Conservation (phyloP, 2,329 filamentous ascomycete genomes). For the Trichoderma semiorbis region DNA sequence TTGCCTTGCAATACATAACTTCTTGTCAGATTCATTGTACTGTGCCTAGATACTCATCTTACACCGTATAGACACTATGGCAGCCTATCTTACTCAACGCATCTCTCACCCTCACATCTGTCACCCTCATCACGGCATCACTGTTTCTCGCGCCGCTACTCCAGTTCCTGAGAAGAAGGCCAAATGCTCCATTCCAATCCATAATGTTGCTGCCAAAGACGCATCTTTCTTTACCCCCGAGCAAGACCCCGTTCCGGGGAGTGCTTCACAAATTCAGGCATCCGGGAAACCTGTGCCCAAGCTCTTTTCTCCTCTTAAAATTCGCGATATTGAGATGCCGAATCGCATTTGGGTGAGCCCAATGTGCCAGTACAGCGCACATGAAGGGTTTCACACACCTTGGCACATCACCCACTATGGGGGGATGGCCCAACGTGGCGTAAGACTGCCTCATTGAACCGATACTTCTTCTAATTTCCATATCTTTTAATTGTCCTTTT, state of each 20-base stretch:
- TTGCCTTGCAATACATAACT: background rate
- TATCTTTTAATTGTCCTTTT: rapidly evolving
- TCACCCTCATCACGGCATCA: slow-evolving; percentile 9
- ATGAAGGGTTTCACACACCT: slow-evolving; percentile 56
- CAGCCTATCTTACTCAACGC: slow-evolving; percentile 11
- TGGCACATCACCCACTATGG: slow-evolving; percentile 74
- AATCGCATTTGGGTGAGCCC: slow-evolving; percentile 45
- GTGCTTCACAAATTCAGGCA: slow-evolving; percentile 19
- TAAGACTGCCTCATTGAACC: background rate
- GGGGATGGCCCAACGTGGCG: slow-evolving; percentile 64
- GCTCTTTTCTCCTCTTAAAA: slow-evolving; percentile 44
- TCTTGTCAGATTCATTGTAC: background rate
- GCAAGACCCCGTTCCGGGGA: slow-evolving; percentile 42
- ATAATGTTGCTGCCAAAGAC: slow-evolving; percentile 28
- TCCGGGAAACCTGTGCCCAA: slow-evolving; percentile 34
- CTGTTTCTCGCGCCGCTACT: background rate
- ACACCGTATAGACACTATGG: background rate
- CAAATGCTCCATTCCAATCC: slow-evolving; percentile 15
- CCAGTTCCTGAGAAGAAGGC: background rate
- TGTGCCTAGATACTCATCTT: background rate
- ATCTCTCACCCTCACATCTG: slow-evolving; percentile 3
- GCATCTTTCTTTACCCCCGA: slow-evolving; percentile 46
- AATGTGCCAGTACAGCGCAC: slow-evolving; percentile 44
- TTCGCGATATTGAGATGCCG: slow-evolving; percentile 41
- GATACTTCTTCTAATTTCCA: background rate